Evolutionary conservation across 2,329 filamentous ascomycete species (phyloP), one percentile per base, ranked within the genome.

Genomic region (Colletotrichum caudatum): DNA sequence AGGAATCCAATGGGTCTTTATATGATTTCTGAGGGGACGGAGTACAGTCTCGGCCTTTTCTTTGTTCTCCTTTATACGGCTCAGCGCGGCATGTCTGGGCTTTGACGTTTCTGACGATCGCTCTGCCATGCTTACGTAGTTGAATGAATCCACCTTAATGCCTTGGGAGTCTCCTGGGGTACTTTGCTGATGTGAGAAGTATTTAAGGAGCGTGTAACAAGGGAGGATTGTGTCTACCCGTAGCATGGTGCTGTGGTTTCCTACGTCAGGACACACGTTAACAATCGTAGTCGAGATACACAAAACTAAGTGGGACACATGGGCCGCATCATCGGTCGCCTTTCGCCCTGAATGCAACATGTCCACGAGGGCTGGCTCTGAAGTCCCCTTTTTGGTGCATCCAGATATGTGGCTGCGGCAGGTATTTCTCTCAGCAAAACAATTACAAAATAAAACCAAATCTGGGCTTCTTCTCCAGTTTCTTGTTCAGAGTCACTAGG

Each of bases 1-100:
- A 74, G 73, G 73, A 74, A 73, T 72, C 73, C 63, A 72, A 71
- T 61, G 62, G 65, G 67, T 74, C 71, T 74, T 63, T 73, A 77
- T 74, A 74, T 72, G 77, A 77, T 72, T 75, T 70, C 73, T 64
- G 53, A 76, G 73, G 73, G 74, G 76, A 69, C 72, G 73, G 74
- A 73, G 68, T 74, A 73, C 71, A 74, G 73, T 76, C 74, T 75
- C 71, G 72, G 73, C 74, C 74, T 75, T 74, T 75, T 66, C 65
- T 74, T 74, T 74, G 66, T 73, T 66, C 64, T 66, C 66, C 66
- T 68, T 68, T 66, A 72, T 69, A 65, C 66, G 57, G 63, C 64
- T 67, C 71, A 66, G 63, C 59, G 67, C 68, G 64, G 62, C 64
- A 66, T 67, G 67, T 69, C 65, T 68, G 62, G 66, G 73, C 64